Base-by-base conservation (phyloP, 257 asterid genomes). In the Forsythia viridissima region DNA sequence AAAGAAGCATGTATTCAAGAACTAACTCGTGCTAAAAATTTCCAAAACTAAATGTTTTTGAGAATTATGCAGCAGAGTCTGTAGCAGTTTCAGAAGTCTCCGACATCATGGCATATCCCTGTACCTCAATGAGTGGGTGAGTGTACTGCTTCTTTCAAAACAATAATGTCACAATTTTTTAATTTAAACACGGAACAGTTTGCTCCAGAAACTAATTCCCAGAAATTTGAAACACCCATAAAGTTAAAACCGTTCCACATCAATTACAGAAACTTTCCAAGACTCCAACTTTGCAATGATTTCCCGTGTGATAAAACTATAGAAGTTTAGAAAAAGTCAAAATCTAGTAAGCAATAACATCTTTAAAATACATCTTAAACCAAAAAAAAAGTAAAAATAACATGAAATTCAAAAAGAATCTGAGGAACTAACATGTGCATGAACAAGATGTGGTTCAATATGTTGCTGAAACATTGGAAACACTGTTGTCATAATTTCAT, bases 381-480 rank as follows among this genome's bases (percentile, higher is more conserved):
- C 37, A 21, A 39, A 40, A 74, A 48, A 41, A 43, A 51, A 18
- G 65, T 15, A 24, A 38, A 78, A 3, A 42, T 48, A n/a, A 37
- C 38, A 63, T 40, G 24, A 73, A 81, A 70, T 16, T 40, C 12
- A 3, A 75, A 74, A 37, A 43, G 73, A 46, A 71, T 73, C 38
- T 8, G 20, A 55, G 36, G 55, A 74, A 92, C 97, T 89, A 81
- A 96, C 98, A 88, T 96, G 99, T 68, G 99, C 98, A 87, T 93
- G 98, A 82, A 96, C 98, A 82, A 96, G 99, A 87, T 96, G 99
- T n/a, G 99, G 99, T 81, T 96, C 99, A 61, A 96, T 96, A 84
- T 96, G 96, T 85, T 91, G 96, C 88, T 96, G 99, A 90, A 96
- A 96, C 93, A 96, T 93, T 40, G 99, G 99, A 85, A 96, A 96